Base-by-base conservation (phyloP, 371 early-diverging fungal genomes). In the Zopfochytrium polystomum region DNA sequence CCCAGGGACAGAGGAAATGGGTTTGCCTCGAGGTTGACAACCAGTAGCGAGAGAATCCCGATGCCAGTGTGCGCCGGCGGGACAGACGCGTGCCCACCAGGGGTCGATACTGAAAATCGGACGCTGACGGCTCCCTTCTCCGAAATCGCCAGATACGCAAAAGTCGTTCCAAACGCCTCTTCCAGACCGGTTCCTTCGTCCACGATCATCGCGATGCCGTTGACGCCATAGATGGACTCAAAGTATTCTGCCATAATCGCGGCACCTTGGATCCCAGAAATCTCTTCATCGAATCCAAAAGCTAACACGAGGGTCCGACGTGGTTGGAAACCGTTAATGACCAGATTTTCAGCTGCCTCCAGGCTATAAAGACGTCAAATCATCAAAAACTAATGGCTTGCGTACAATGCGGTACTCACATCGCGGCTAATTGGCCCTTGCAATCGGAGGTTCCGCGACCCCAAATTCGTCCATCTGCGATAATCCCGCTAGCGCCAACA, bases 201-300 rank as follows among this genome's bases (percentile, higher is more conserved):
- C 35, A 74, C 45, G 31, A 74, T 56, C 30, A 66, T 50, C 11
- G 44, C 67, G 33, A 74, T 52, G 15, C 62, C 23, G 56, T 65
- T 60, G n/a, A 22, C 44, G 32, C 55, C 38, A 7, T 38, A 50
- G n/a, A n/a, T n/a, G 9, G 33, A 46, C 0, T 43, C 50, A 11
- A 49, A 18, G 30, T 48, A 27, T 20, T 47, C 2, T 11, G 68
- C 58, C 20, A 68, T 55, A 43, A 26, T 25, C 44, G 63, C 32
- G 6, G 58, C 42, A 32, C 51, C 62, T 22, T 59, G 57, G 45
- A 18, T 55, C 42, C 75, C 73, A 29, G 60, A 47, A 61, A 76
- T 72, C 48, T 76, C 76, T 50, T 76, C 76, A 55, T 76, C 76
- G 47, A 60, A 66, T 2, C 76, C 76, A 64, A 72, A 76, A 1